Evolutionary conservation across 2,329 filamentous ascomycete species (phyloP), one percentile per base, ranked within the genome.

Genomic region (Capronia coronata): DNA sequence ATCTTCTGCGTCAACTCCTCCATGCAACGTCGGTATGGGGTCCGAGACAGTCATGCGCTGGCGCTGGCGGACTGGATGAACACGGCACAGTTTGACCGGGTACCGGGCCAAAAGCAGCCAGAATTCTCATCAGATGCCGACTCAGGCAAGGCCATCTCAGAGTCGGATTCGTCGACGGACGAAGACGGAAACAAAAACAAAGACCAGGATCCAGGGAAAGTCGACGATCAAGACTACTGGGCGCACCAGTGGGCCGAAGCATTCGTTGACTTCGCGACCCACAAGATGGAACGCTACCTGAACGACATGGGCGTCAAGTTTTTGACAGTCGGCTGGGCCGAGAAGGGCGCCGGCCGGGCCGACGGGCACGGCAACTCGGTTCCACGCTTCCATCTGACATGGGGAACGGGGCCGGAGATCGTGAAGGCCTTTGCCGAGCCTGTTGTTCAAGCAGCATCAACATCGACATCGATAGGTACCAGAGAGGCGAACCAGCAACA

Each of bases 321-420:
- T 54, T 60, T 69, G 42, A 78, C 73, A 48, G 77, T 82, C 1
- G 76, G 75, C 21, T 82, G 79, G 79, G 79, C 79, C 1, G 79
- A 82, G 68, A 68, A 79, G 3, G 79, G 79, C 2, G 73, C 73
- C 48, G 79, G 79, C 0, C 61, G 64, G 0, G 75, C 78, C 0
- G 72, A 75, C 2, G 78, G 78, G 2, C 79, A 82, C 59, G 79
- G 79, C 3, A 82, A 82, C 61, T 77, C 76, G 10, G 78, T 82
- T 1, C 79, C 79, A 1, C 64, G 79, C n/a, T 82, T 83, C 60
- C 79, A 83, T 60, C 50, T 82, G 23, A 75, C 76, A 0, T 83
- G 79, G 79, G 79, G 79, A 2, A 75, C 77, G 0, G 79, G 79
- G 0, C 79, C 79, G 2, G 78, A 80, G 62, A 70, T 81, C 1